Evolutionary conservation across 2,329 filamentous ascomycete species (phyloP).

Genomic region (Cercospora zeae-maydis): DNA sequence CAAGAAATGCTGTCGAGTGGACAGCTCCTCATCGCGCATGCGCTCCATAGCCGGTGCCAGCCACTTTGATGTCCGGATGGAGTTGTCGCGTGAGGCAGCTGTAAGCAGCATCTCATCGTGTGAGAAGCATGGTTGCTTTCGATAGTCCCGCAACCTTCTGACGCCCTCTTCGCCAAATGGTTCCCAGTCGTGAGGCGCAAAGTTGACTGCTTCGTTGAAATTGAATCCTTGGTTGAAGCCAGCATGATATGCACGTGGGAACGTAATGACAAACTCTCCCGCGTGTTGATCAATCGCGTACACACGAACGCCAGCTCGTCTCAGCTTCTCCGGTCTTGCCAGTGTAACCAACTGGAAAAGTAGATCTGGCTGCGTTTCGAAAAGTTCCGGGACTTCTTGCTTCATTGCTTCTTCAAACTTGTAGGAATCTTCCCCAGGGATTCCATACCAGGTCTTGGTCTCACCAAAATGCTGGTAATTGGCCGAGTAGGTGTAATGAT

Average conservation of each 20-base stretch:
- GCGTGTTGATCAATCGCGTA: constrained; percentile 95
- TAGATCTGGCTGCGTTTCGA: constrained; percentile 93
- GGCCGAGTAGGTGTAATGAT: constrained; percentile 95
- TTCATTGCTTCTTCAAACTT: constrained; percentile 96
- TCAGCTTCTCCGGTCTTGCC: constrained; percentile 85
- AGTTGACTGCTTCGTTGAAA: constrained; percentile 98
- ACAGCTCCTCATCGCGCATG: constrained; percentile 69
- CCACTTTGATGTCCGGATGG: constrained; percentile 93
- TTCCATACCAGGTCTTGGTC: constrained; percentile 99
- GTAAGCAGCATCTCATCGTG: constrained; percentile 93
- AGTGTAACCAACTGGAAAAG: constrained; percentile 97
- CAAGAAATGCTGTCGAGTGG: constrained; percentile 65
- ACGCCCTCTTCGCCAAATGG: constrained; percentile 84
- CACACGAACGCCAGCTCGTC: constrained; percentile 87
- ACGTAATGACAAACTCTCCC: constrained; percentile 93
- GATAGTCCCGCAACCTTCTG: constrained; percentile 78
- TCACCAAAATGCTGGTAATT: constrained; percentile 98
- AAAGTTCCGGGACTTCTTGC: constrained; percentile 90
- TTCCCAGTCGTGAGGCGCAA: constrained; percentile 93
- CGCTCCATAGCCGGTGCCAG: constrained; percentile 80
- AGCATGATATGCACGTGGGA: constrained; percentile 94
- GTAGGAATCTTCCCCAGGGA: constrained; percentile 86
- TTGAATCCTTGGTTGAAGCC: constrained; percentile 99
- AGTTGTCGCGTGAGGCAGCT: constrained; percentile 72
- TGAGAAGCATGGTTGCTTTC: constrained; percentile 92